These are phyloP conservation scores for Dovyalis caffra DNA, from an alignment of 345 rosid species.

Conservation along the genomic window DNA sequence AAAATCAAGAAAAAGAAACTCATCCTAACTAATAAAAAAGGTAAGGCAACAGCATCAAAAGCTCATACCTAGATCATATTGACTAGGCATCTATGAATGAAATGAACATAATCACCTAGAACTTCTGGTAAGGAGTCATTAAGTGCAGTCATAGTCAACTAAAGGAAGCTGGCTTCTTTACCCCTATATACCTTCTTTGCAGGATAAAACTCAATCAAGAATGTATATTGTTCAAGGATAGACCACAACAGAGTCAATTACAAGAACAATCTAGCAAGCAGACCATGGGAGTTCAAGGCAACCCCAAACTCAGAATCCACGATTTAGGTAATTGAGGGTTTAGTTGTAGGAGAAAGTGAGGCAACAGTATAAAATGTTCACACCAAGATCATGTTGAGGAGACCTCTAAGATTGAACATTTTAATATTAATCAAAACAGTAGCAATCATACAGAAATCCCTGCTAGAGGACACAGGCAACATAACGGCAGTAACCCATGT, in stretches of 20 bases:
- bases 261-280: not conserved
- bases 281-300: not conserved
- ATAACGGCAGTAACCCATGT: not conserved
- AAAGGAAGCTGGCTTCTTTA: not conserved
- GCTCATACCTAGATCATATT: not conserved
- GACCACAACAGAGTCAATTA: not conserved
- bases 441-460: not conserved
- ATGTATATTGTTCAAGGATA: not conserved
- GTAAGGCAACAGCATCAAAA: not conserved
- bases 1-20: not conserved
- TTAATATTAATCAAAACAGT: not conserved
- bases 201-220: not conserved
- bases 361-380: not conserved
- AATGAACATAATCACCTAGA: not conserved
- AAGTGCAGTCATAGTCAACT: not conserved
- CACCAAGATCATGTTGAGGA: not conserved
- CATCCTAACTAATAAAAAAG: not conserved
- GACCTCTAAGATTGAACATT: not conserved
- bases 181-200: not conserved
- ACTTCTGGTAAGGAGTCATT: not conserved
- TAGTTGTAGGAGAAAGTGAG: not conserved
- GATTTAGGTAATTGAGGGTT: not conserved
- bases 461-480: not conserved
- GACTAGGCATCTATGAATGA: not conserved
- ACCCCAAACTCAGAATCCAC: not conserved